These are phyloP conservation scores for Arthrinium phaeospermum DNA, from an alignment of 2,329 filamentous ascomycete genomes.

Conservation along the genomic window DNA sequence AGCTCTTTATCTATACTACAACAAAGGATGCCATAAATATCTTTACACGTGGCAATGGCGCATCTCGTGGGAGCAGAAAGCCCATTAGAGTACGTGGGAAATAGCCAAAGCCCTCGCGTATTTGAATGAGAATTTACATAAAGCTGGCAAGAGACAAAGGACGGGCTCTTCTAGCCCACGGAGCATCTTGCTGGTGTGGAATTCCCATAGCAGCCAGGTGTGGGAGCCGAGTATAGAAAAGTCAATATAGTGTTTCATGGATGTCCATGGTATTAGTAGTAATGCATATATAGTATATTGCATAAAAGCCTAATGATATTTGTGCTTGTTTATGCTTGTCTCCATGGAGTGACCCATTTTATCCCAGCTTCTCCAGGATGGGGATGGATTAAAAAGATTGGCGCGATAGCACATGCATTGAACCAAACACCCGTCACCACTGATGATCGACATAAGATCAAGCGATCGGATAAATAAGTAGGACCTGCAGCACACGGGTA, in stretches of 20 bases:
- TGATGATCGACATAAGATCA: slow-evolving; percentile 1
- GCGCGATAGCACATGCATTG: neutral
- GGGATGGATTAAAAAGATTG: neutral
- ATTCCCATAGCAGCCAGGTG: neutral
- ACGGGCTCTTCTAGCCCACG: neutral
- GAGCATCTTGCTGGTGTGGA: neutral
- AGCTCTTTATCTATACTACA: neutral
- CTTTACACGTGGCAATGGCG: neutral
- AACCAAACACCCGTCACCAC: neutral
- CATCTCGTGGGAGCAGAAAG: neutral
- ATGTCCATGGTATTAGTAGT: neutral
- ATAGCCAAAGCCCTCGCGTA: neutral
- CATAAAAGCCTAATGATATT: neutral
- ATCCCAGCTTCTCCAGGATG: slow-evolving; percentile 6
- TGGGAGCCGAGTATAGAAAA: neutral
- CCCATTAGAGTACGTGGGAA: neutral
- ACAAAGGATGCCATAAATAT: neutral
- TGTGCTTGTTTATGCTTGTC: neutral
- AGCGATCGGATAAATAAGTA: slow-evolving; percentile 10
- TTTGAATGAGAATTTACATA: neutral
- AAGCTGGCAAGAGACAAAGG: neutral
- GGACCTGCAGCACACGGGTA: neutral
- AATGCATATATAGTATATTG: neutral
- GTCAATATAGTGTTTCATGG: neutral
- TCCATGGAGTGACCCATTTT: neutral